A percentile compares a stretch with the other conserved stretches of the same genome.
These are phyloP conservation scores for Xylaria cubensis DNA, from an alignment of 495 filamentous ascomycete genomes.

Conservation along the genomic window DNA sequence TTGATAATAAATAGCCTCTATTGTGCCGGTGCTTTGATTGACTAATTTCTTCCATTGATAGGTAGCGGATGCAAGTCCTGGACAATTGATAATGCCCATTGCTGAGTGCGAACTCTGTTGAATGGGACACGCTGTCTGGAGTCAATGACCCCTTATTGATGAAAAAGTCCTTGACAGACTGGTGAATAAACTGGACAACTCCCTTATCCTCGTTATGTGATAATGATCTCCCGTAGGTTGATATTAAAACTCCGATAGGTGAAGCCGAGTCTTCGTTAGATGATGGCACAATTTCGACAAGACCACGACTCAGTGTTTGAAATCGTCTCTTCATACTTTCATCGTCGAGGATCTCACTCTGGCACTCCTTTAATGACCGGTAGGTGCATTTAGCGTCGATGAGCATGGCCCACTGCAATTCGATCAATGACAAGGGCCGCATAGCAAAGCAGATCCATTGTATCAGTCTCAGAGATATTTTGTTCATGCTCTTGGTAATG, in stretches of 20 bases:
- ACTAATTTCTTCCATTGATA: slow-evolving; percentile 31
- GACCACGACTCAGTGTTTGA: neutral
- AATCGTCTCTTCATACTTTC: neutral
- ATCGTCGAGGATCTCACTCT: neutral
- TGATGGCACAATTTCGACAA: neutral
- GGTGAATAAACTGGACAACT: slow-evolving; percentile 50
- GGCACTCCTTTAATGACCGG: neutral
- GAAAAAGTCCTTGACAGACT: slow-evolving; percentile 51
- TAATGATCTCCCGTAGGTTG: too few species aligned
- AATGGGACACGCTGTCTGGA: neutral
- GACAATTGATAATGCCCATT: slow-evolving; percentile 32
- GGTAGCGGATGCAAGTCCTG: slow-evolving; percentile 35
- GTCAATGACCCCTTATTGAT: slow-evolving; percentile 32
- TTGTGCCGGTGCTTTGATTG: neutral
- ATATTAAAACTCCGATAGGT: too few species aligned
- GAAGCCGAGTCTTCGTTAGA: too few species aligned
- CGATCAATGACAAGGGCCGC: slow-evolving; percentile 34
- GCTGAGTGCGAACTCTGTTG: slow-evolving; percentile 24
- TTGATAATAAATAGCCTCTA: too few species aligned
- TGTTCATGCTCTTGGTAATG: neutral
- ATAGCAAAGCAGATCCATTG: slow-evolving; percentile 12
- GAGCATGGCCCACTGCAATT: slow-evolving; percentile 3
- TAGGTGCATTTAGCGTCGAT: neutral
- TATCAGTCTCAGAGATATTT: neutral
- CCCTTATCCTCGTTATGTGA: too few species aligned